Percentiles rank a stretch among this genome's conserved stretches.
Conservation (phyloP, 805 yeast genomes). For the Ogataea kodamae region DNA sequence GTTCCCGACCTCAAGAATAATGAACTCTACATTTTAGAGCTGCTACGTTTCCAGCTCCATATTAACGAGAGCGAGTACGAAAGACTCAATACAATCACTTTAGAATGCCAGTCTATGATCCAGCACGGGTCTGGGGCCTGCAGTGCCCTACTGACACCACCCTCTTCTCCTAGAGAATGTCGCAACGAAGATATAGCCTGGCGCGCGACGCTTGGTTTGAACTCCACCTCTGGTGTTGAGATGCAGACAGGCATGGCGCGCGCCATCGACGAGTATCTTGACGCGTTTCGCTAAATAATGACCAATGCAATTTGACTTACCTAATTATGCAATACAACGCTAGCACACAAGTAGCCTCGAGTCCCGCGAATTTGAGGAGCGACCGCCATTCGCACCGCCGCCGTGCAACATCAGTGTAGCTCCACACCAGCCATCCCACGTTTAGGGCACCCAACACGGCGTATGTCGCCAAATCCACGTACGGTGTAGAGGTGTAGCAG, state of each 20-base stretch:
- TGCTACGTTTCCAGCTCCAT: constrained; percentile 55
- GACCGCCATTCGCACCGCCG: neutral
- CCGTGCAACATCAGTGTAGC: constrained; percentile 5
- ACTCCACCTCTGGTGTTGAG: constrained; percentile 16
- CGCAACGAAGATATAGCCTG: constrained; percentile 6
- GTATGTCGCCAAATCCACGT: constrained; percentile 38
- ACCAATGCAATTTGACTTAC: neutral
- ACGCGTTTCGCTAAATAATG: constrained; percentile 2
- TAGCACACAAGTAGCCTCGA: constrained; percentile 6
- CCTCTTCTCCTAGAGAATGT: constrained; percentile 10
- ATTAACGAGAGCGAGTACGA: constrained; percentile 47
- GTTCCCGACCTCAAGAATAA: constrained; percentile 42
- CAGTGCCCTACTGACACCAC: constrained; percentile 3
- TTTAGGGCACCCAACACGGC: constrained; percentile 33
- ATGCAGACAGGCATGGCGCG: constrained; percentile 10
- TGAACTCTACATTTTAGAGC: constrained; percentile 51
- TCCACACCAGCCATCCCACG: constrained; percentile 18
- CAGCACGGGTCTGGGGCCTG: neutral
- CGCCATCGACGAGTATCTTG: constrained; percentile 3
- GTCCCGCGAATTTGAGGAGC: constrained; percentile 1
- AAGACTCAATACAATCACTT: constrained; percentile 22
- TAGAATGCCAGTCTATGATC: constrained; percentile 1
- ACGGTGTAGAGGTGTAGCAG: constrained; percentile 46
- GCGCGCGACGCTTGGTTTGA: constrained; percentile 7
- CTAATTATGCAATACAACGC: constrained; percentile 9